Conservation (phyloP, 2,329 filamentous ascomycete species). For the Teratosphaeria nubilosa region DNA sequence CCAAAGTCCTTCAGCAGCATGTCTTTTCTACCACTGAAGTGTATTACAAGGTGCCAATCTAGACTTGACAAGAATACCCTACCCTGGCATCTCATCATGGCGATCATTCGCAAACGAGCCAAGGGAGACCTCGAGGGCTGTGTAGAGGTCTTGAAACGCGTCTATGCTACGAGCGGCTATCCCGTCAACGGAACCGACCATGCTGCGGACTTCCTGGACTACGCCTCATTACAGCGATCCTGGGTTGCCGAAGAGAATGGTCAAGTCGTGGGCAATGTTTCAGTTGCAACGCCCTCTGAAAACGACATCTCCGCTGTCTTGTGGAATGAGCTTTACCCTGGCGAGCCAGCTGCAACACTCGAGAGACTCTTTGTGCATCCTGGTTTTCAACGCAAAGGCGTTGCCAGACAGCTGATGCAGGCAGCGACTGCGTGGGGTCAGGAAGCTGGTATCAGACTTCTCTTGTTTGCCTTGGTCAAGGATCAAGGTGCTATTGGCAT, state of each 20-base stretch:
- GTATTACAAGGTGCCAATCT: background rate
- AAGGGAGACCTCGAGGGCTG: conserved; percentile 13
- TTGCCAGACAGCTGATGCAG: conserved; percentile 11
- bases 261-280: conserved; percentile 13
- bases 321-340: conserved; percentile 6
- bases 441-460: conserved; percentile 4
- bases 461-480: conserved; percentile 17
- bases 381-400: conserved; percentile 7
- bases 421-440: conserved; percentile 7
- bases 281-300: conserved; percentile 5
- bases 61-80: background rate
- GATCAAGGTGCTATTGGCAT: conserved; percentile 15
- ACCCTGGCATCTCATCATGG: conserved; percentile 1
- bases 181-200: conserved; percentile 17
- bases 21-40: background rate
- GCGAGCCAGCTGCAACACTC: conserved; percentile 12
- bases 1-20: background rate
- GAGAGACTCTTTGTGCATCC: conserved; percentile 19
- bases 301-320: conserved; percentile 12
- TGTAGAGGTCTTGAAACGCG: conserved; percentile 11
- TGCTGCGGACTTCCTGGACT: conserved; percentile 8
- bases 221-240: conserved; percentile 5
- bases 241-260: conserved; percentile 15
- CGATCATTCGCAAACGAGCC: conserved; percentile 9
- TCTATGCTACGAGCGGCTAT: conserved; percentile 16